Evolutionary conservation across 2,329 filamentous ascomycete genomes (phyloP).

Genomic region (Tolypocladium pustulatum): DNA sequence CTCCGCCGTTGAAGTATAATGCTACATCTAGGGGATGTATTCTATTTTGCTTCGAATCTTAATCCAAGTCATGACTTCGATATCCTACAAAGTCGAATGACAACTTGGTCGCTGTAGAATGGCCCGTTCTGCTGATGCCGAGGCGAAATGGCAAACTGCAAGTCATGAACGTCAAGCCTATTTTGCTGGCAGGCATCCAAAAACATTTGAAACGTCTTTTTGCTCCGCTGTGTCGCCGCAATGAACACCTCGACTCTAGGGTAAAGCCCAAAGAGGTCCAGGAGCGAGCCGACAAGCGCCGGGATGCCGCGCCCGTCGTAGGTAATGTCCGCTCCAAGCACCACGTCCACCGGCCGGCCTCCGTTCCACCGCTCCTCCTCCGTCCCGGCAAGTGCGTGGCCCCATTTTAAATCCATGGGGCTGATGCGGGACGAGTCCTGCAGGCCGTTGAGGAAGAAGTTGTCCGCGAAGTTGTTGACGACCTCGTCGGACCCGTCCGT

Average conservation of each 20-base stretch:
- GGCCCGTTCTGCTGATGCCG: slow-evolving; percentile 43
- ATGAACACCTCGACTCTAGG: slow-evolving; percentile 51
- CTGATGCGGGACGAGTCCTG: slow-evolving; percentile 34
- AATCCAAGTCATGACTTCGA: slow-evolving; percentile 7
- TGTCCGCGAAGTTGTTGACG: slow-evolving; percentile 55
- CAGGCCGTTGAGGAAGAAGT: slow-evolving; percentile 57
- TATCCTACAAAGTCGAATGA: slow-evolving; percentile 41
- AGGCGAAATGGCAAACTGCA: slow-evolving; percentile 29
- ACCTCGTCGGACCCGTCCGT: slow-evolving; percentile 69
- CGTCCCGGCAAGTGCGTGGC: slow-evolving; percentile 44
- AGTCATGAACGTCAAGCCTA: slow-evolving; percentile 29
- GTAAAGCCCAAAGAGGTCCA: slow-evolving; percentile 48
- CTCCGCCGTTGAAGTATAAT: too few species aligned
- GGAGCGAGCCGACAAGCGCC: slow-evolving; percentile 52
- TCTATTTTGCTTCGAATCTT: too few species aligned
- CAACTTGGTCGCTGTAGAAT: slow-evolving; percentile 51
- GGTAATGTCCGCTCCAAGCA: slow-evolving; percentile 69
- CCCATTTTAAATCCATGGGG: slow-evolving; percentile 54
- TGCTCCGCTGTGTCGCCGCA: slow-evolving; percentile 60
- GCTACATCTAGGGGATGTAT: too few species aligned
- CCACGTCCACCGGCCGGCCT: slow-evolving; percentile 42
- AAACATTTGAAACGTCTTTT: slow-evolving; percentile 57
- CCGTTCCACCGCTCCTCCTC: slow-evolving; percentile 45
- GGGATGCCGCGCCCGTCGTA: slow-evolving; percentile 59
- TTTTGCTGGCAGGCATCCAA: slow-evolving; percentile 43